Conservation (phyloP, 2,329 filamentous ascomycete genomes). For the Aureobasidium sp. region DNA sequence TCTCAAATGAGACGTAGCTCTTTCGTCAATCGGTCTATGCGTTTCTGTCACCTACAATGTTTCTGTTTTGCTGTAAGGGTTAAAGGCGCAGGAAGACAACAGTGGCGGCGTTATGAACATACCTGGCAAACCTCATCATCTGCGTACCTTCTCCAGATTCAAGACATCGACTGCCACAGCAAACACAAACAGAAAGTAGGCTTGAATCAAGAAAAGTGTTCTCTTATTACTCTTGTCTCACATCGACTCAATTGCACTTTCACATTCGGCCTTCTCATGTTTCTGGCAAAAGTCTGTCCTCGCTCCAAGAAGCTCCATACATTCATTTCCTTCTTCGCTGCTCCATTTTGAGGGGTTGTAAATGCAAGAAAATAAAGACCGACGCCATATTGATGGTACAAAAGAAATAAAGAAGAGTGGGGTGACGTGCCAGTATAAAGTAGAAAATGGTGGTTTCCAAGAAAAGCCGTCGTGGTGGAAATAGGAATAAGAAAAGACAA, state of each 20-base stretch:
- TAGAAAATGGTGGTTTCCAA: background rate
- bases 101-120: background rate
- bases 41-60: background rate
- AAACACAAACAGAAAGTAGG: background rate
- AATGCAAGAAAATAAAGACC: slow-evolving; percentile 1
- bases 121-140: background rate
- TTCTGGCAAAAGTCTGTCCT: background rate
- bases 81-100: background rate
- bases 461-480: background rate
- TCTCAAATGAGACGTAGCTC: no score
- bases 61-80: background rate
- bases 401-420: slow-evolving; percentile 1
- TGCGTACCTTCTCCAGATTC: background rate
- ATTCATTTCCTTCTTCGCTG: slow-evolving; percentile 5
- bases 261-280: background rate
- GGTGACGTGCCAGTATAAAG: background rate
- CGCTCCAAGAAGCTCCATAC: background rate
- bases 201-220: background rate
- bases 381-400: slow-evolving; percentile 3
- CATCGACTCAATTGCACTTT: background rate
- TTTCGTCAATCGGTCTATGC: no score
- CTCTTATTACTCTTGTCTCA: background rate
- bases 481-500: background rate
- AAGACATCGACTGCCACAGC: background rate
- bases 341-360: slow-evolving; percentile 4